Evolutionary conservation across 73 alveolate species (phyloP), one percentile per base, ranked within the genome.

Genomic region (Symbiodinium pilosum): DNA sequence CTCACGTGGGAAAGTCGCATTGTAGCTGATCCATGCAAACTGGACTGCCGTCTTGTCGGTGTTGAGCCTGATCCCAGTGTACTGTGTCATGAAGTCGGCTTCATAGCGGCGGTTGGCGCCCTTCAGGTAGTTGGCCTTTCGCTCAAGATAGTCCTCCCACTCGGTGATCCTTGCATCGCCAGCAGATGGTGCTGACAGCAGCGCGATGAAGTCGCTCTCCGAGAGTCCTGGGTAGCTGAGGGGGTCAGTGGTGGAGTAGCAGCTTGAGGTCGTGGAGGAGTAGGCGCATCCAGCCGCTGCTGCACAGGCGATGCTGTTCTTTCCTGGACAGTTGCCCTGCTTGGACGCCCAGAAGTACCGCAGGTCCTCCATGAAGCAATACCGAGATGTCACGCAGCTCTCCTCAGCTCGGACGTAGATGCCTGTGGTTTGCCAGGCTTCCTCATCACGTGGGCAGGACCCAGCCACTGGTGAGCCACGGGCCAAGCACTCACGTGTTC

Each of bases 1-100:
- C 77, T 91, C 97, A 5, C 97, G 97, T 0, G 97, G 97, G 81
- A 91, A 91, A n/a, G 97, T 91, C n/a, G 97, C 97, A 34, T 91
- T 91, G 97, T 59, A 91, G 77, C 97, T 69, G 54, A 69, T 42
- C 87, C 87, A 68, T 32, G 89, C 75, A 32, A 73, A 73, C 41
- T 34, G 43, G 34, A 73, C 16, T 9, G 85, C 56, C 56, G 54
- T 91, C 83, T 71, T 91, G 75, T 3, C 41, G 16, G 68, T 86
- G 68, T 91, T 91, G 51, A 91, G 42, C 42, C 97, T 75, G 12
- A 91, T 69, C 4, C 97, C 97, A n/a, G 97, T 91, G 81, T 91
- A 91, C 97, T 84, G 77, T 26, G 83, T 26, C 34, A 68, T 85
- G 88, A 91, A 91, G 56, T 91, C 97, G 30, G 97, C 89, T 38